Conservation (phyloP, 768 basidiomycete species). For the Piloderma croceum region DNA sequence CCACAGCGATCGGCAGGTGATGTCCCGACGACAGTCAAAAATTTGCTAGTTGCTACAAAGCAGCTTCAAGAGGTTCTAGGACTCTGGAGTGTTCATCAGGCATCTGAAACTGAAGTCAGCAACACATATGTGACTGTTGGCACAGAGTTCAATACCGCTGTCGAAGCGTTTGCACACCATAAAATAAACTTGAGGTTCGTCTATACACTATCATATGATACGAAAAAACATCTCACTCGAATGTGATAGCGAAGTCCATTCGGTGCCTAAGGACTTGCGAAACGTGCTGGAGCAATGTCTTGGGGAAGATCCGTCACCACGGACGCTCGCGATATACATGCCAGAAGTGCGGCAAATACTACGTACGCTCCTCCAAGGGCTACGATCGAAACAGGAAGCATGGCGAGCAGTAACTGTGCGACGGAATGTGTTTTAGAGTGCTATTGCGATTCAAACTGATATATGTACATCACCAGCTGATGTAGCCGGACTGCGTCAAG, state of each 20-base stretch:
- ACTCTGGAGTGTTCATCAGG: constrained; percentile 59
- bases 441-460: no score
- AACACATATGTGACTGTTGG: constrained; percentile 87
- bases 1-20: constrained; percentile 34
- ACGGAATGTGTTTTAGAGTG: no score
- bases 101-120: constrained; percentile 70
- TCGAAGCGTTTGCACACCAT: constrained; percentile 67
- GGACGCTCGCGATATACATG: constrained; percentile 30
- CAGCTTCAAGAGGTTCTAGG: constrained; percentile 68
- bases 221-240: no score
- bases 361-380: constrained; percentile 34
- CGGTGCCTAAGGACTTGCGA: constrained; percentile 58
- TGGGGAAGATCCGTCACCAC: constrained; percentile 34
- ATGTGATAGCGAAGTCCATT: constrained; percentile 56
- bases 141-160: constrained; percentile 79
- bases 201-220: not conserved
- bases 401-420: constrained; percentile 18
- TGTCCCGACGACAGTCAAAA: constrained; percentile 56
- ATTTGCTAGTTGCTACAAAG: constrained; percentile 77
- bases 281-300: constrained; percentile 54
- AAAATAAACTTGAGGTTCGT: constrained; percentile 75
- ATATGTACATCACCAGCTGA: no score
- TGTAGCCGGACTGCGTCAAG: no score
- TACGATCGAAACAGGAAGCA: constrained; percentile 37
- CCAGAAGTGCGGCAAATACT: constrained; percentile 33